These are phyloP conservation scores for Bruguiera sexangula DNA, from an alignment of 345 rosid species.

Conservation along the genomic window DNA sequence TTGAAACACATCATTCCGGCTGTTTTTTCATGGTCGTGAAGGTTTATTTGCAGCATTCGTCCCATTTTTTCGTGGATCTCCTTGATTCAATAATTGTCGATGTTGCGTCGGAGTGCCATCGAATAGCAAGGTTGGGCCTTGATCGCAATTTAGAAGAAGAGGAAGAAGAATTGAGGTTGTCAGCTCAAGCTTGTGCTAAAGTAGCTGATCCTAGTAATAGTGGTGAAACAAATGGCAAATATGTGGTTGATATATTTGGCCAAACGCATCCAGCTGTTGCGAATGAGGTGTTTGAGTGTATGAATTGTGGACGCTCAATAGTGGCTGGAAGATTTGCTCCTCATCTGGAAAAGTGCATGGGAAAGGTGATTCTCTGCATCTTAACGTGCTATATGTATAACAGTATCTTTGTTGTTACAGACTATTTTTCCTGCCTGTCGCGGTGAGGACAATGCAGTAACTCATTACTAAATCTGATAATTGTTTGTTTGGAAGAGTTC, in stretches of 20 bases:
- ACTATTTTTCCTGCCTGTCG: neutral
- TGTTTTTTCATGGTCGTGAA: slow-evolving; percentile 5
- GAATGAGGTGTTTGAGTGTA: slow-evolving; percentile 76
- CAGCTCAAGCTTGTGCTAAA: slow-evolving; percentile 71
- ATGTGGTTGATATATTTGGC: slow-evolving; percentile 85
- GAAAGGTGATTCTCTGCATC: slow-evolving; percentile 58
- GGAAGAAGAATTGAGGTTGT: slow-evolving; percentile 83
- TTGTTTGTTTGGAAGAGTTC: neutral
- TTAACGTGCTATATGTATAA: neutral
- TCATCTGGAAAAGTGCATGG: slow-evolving; percentile 97
- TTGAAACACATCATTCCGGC: neutral
- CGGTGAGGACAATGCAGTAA: neutral
- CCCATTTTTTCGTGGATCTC: slow-evolving; percentile 62
- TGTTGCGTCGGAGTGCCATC: slow-evolving; percentile 94
- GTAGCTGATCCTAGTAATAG: slow-evolving; percentile 67
- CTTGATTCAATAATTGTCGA: slow-evolving; percentile 85
- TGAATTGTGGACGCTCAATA: slow-evolving; percentile 85
- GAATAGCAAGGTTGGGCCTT: slow-evolving; percentile 74
- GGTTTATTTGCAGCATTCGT: slow-evolving; percentile 49
- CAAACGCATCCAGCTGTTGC: slow-evolving; percentile 87
- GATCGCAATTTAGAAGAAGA: slow-evolving; percentile 77
- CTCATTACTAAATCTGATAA: neutral
- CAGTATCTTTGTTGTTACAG: neutral
- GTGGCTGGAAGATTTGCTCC: slow-evolving; percentile 96
- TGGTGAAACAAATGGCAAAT: slow-evolving; percentile 68